Evolutionary conservation across 257 asterid genomes (phyloP), one percentile per base, ranked within the genome.

Genomic region (Capsicum chinense): DNA sequence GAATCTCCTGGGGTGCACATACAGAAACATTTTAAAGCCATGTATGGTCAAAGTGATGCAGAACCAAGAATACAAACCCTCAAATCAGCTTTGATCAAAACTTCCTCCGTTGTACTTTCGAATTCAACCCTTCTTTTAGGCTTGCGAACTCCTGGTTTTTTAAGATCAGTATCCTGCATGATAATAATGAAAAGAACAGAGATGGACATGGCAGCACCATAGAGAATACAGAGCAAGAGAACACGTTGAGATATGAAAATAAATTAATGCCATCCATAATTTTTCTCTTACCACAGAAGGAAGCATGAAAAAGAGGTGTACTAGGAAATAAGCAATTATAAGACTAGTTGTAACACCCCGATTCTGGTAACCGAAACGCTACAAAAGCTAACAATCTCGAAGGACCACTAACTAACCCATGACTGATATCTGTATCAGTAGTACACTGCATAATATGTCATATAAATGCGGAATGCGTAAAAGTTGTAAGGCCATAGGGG

Each of bases 11-110:
- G 64, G 64, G 26, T 76, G 81, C 81, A 52, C 54, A 76, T 56
- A 13, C 1, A 0, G 48, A 14, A 13, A 76, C 48, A 76, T 21
- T 56, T 33, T 26, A 52, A 76, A 52, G 81, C 10, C 60, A 52
- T 26, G 60, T 19, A 37, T 79, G 21, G 47, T 47, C 48, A 66
- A 80, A 79, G 80, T 67, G 9, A 71, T 21, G 81, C 8, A 82
- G 80, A 79, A 52, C 21, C 78, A 83, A 37, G 48, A 58, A 87
- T 60, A 64, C 92, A 9, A 79, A 97, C 99, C 99, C 99, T 92
- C 93, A 97, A 97, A 92, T 97, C 99, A 83, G 99, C 97, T 86
- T 94, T 90, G 62, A 66, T 85, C 68, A 97, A 80, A 79, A 93
- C 99, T 91, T 97, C 99, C 82, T 88, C 85, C 4, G 99, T 92